Conservation (phyloP, 441 rosid species). For the Hura crepitans region DNA sequence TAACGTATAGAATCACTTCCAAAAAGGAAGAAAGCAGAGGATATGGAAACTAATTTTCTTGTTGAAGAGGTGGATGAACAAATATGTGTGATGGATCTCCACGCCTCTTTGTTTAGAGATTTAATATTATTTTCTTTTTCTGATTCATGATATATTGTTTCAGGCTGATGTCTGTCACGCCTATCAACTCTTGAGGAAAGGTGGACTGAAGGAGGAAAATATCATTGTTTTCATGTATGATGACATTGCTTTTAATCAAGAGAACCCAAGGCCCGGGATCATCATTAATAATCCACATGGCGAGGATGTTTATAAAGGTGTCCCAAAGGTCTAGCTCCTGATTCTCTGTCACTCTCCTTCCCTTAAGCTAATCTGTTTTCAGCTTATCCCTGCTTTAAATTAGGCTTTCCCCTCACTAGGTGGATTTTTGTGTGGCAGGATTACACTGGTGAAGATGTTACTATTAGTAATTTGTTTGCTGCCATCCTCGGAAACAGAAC, state of each 20-base stretch:
- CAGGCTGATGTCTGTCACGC: conserved; percentile 97
- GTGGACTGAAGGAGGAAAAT: conserved; percentile 90
- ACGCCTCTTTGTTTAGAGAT: neutral
- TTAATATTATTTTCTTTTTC: neutral
- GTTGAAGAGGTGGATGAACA: neutral
- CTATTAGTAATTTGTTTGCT: conserved; percentile 63
- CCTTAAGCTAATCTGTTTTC: neutral
- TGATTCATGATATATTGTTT: neutral
- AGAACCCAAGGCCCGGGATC: conserved; percentile 84
- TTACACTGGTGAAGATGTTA: conserved; percentile 74
- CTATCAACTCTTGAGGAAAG: conserved; percentile 80
- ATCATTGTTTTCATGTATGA: conserved; percentile 92
- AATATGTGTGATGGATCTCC: neutral
- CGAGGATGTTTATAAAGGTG: conserved; percentile 76
- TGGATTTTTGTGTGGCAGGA: conserved; percentile 47
- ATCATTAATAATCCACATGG: conserved; percentile 86
- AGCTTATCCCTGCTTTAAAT: neutral
- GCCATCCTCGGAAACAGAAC: conserved; percentile 76
- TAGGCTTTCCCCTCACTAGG: conserved; percentile 4
- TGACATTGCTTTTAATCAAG: conserved; percentile 65
- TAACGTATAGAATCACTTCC: neutral
- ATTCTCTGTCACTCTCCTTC: neutral
- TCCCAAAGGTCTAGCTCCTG: conserved; percentile 59
- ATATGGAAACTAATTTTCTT: neutral
- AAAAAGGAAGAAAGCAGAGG: neutral